These are phyloP conservation scores for Oryza rufipogon DNA, from an alignment of 176 grass and related monocot species.

Conservation along the genomic window DNA sequence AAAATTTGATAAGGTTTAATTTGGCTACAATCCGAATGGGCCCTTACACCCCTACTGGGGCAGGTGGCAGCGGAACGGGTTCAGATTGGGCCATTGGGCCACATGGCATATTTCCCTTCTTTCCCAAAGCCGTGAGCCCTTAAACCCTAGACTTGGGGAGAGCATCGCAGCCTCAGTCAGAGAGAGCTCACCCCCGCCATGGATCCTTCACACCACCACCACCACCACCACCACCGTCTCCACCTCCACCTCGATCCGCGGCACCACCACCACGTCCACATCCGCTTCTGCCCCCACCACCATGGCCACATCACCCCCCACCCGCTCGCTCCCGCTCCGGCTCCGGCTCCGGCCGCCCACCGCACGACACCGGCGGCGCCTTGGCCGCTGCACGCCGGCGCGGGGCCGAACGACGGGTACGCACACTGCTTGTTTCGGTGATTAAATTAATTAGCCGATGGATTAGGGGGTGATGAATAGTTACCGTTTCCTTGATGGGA, in stretches of 20 bases:
- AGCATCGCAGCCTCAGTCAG: no score
- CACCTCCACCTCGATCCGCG: constrained; percentile 49
- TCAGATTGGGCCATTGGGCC: not conserved
- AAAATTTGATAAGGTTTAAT: no score
- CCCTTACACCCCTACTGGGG: no score
- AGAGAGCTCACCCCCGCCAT: not conserved
- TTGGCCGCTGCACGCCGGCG: not conserved
- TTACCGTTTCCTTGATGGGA: not conserved
- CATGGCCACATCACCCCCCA: not conserved
- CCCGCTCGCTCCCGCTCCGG: constrained; percentile 11
- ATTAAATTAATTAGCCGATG: not conserved
- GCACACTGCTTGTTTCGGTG: not conserved
- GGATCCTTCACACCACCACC: constrained; percentile 18
- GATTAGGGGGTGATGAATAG: not conserved
- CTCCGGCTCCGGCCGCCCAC: constrained; percentile 17
- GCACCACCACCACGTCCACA: constrained; percentile 45
- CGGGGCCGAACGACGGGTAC: not conserved
- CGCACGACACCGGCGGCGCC: not conserved
- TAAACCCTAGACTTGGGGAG: not conserved
- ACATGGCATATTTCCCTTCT: not conserved
- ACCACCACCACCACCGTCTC: constrained; percentile 41
- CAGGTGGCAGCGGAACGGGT: no score
- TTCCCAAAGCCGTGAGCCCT: not conserved
- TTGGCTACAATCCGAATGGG: no score
- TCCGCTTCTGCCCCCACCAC: constrained; percentile 37